These are phyloP conservation scores for Artemisia argyi DNA, from an alignment of 129 eudicot genomes.

Conservation along the genomic window DNA sequence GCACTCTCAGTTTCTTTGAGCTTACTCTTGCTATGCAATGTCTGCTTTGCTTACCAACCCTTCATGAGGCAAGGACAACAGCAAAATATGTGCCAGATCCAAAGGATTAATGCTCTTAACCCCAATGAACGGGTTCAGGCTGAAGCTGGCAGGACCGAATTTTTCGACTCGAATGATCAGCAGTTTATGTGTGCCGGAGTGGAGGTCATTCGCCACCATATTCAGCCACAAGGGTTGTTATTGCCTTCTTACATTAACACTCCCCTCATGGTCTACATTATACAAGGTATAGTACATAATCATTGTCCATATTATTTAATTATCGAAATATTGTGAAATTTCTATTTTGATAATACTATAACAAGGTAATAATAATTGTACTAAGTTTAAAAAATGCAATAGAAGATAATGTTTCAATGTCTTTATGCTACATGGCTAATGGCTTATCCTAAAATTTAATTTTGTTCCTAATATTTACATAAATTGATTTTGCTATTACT, in stretches of 20 bases:
- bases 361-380: too few species aligned
- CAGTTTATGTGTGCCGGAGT: constrained; percentile 79
- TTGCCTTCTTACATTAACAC: constrained; percentile 63
- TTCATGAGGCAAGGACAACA: constrained; percentile 15
- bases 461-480: too few species aligned
- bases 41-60: constrained; percentile 38
- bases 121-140: constrained; percentile 45
- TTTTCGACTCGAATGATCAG: constrained; percentile 48
- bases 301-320: too few species aligned
- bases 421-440: too few species aligned
- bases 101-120: constrained; percentile 48
- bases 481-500: too few species aligned
- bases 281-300: constrained; percentile 4
- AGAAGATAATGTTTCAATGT: too few species aligned
- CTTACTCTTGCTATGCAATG: constrained; percentile 31
- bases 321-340: too few species aligned
- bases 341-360: too few species aligned
- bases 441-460: too few species aligned
- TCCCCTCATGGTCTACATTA: constrained; percentile 53
- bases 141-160: constrained; percentile 66
- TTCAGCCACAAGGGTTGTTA: constrained; percentile 55
- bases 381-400: too few species aligned
- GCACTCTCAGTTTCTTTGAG: constrained; percentile 35
- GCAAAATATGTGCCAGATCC: constrained; percentile 52
- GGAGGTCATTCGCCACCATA: constrained; percentile 41